Percentiles rank a stretch among this genome's conserved stretches.
These are phyloP conservation scores for Colletotrichum abscissum DNA, from an alignment of 2,329 filamentous ascomycete genomes.

Conservation along the genomic window DNA sequence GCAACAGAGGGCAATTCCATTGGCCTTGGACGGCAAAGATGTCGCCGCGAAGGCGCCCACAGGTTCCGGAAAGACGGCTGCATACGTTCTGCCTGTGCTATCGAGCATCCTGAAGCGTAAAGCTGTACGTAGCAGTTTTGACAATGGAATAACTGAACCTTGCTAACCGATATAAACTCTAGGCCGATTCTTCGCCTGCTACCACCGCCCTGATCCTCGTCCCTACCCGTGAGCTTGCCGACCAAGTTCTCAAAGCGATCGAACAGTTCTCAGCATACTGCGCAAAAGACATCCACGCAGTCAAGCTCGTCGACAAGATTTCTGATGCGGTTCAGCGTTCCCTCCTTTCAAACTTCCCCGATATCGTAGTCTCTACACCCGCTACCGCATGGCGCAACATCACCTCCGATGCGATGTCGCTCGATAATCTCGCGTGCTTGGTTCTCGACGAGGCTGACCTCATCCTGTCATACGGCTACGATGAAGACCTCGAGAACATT, in stretches of 20 bases:
- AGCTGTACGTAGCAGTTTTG: conserved; percentile 54
- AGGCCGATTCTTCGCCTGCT: conserved; percentile 62
- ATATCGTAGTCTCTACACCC: conserved; percentile 92
- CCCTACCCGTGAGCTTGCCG: conserved; percentile 92
- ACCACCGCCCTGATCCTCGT: conserved; percentile 90
- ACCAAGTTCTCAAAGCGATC: conserved; percentile 86
- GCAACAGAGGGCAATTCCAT: conserved; percentile 86
- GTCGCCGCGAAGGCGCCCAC: conserved; percentile 93
- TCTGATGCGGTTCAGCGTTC: conserved; percentile 90
- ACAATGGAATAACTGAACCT: background rate
- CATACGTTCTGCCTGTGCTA: conserved; percentile 90
- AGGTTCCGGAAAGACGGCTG: conserved; percentile 97
- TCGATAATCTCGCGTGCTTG: conserved; percentile 79
- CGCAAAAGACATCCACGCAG: conserved; percentile 81
- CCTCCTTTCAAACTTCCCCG: conserved; percentile 85
- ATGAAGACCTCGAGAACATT: conserved; percentile 87
- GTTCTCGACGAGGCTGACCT: conserved; percentile 96
- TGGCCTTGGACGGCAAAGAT: conserved; percentile 88
- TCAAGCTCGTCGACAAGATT: conserved; percentile 92
- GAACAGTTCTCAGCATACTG: conserved; percentile 84
- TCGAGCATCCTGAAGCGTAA: conserved; percentile 86
- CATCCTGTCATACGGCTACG: conserved; percentile 92
- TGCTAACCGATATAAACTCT: conserved; percentile 16
- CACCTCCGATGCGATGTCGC: conserved; percentile 75
- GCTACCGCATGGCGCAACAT: conserved; percentile 84